A percentile compares a stretch with the other conserved stretches of the same genome.
Conservation (phyloP, 1,284 basidiomycete species). For the Irpex sp. region DNA sequence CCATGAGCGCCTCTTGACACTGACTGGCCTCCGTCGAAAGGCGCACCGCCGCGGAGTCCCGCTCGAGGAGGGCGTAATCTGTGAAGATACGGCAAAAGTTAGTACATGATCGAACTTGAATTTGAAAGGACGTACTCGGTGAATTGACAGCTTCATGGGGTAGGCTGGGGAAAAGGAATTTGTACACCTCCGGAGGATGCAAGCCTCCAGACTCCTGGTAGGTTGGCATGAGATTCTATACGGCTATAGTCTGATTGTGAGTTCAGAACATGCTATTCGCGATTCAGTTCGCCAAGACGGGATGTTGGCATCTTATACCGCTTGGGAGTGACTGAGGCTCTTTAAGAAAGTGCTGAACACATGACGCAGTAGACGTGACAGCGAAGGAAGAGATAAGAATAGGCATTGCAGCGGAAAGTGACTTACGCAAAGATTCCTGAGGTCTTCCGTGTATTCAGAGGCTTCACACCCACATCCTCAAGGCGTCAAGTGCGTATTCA, state of each 20-base stretch:
- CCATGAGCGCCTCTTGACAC: neutral
- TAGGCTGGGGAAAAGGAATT: neutral
- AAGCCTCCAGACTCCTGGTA: no score
- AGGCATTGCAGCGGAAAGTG: neutral
- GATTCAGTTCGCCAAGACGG: neutral
- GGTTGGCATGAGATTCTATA: no score
- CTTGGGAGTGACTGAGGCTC: neutral
- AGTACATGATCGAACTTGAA: no score
- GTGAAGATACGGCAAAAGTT: no score
- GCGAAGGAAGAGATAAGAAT: neutral
- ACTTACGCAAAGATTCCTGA: neutral
- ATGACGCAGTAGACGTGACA: neutral
- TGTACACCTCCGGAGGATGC: neutral
- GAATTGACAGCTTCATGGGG: no score
- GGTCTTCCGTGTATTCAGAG: neutral
- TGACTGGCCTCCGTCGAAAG: neutral
- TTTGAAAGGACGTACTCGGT: no score
- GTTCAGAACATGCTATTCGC: no score
- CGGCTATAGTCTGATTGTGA: no score
- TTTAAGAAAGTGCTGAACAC: neutral
- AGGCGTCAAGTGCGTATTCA: neutral
- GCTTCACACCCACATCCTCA: neutral
- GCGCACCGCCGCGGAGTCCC: neutral
- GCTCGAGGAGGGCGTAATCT: no score
- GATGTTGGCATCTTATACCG: neutral